These are phyloP conservation scores for Apiotrichum gracile DNA, from an alignment of 1,284 basidiomycete genomes.

Conservation along the genomic window DNA sequence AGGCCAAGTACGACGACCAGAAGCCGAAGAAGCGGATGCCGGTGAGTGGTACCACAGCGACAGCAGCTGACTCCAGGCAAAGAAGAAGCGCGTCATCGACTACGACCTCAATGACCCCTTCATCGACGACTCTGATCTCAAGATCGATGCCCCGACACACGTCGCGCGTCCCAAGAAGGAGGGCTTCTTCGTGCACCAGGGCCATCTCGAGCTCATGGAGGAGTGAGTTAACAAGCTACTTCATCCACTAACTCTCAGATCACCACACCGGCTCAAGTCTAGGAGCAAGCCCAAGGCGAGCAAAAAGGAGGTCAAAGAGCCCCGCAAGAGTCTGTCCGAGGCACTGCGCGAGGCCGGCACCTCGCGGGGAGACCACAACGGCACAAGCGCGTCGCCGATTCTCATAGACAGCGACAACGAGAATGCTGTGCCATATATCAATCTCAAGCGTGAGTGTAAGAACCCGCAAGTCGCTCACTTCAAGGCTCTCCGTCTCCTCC, in stretches of 20 bases:
- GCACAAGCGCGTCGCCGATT: conserved; percentile 6
- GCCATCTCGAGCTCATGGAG: conserved; percentile 66
- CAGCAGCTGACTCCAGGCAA: not conserved
- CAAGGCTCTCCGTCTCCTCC: conserved; percentile 13
- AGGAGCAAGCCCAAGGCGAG: conserved; percentile 9
- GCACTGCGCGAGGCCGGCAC: conserved; percentile 2
- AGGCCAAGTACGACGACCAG: conserved; percentile 31
- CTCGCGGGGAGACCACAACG: not conserved
- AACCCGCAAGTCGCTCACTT: not conserved
- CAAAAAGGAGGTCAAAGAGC: conserved; percentile 14
- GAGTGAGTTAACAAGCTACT: conserved; percentile 24
- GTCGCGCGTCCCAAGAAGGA: conserved; percentile 90
- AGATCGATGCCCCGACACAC: conserved; percentile 80
- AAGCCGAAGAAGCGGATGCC: conserved; percentile 19
- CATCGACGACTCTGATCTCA: conserved; percentile 94
- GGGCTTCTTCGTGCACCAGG: conserved; percentile 86
- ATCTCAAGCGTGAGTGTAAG: not conserved
- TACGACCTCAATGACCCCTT: conserved; percentile 92
- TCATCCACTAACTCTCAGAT: conserved; percentile 3
- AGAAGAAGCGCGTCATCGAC: conserved; percentile 57
- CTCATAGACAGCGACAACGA: conserved; percentile 18
- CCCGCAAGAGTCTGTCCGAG: conserved; percentile 11
- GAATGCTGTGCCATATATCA: not conserved
- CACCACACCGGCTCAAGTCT: conserved; percentile 3
- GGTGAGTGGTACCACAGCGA: conserved; percentile 8